A percentile compares a stretch with the other conserved stretches of the same genome.
Evolutionary conservation across 805 yeast species (phyloP).

Genomic region (Myxozyma monticola): DNA sequence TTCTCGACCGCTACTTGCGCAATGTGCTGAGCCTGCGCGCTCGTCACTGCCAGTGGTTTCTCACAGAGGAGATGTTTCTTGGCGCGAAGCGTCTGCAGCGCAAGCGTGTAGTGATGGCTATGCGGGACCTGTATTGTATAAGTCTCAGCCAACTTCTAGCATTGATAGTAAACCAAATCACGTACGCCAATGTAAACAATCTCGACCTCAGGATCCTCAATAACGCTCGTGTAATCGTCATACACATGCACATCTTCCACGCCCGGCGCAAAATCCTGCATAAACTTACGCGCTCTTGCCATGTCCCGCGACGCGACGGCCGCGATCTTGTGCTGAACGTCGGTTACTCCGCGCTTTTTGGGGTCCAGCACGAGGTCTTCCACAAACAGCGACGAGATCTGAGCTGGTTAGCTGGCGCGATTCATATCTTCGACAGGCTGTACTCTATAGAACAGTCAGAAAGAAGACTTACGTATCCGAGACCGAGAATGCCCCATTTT

Average conservation of each 20-base stretch:
- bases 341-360: conserved; percentile 31
- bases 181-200: conserved; percentile 47
- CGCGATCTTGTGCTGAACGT: conserved; percentile 35
- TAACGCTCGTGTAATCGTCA: conserved; percentile 46
- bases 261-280: conserved; percentile 32
- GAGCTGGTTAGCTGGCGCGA: background rate
- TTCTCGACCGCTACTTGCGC: conserved; percentile 47
- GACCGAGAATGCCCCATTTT: conserved; percentile 25
- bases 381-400: conserved; percentile 28
- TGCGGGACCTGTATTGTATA: conserved; percentile 40
- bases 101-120: conserved; percentile 47
- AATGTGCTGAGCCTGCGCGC: conserved; percentile 46
- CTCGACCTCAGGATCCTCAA: conserved; percentile 45
- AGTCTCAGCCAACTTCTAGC: background rate
- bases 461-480: conserved; percentile 11
- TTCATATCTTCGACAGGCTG: no score
- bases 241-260: conserved; percentile 30
- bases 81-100: conserved; percentile 44
- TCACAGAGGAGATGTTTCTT: conserved; percentile 56
- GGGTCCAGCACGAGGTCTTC: conserved; percentile 23
- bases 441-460: background rate
- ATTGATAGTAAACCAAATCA: background rate
- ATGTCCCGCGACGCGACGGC: conserved; percentile 36
- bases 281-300: conserved; percentile 34
- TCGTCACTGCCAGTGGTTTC: conserved; percentile 53